These are phyloP conservation scores for Tolypocladium cylindrosporum DNA, from an alignment of 2,329 filamentous ascomycete genomes.

Conservation along the genomic window DNA sequence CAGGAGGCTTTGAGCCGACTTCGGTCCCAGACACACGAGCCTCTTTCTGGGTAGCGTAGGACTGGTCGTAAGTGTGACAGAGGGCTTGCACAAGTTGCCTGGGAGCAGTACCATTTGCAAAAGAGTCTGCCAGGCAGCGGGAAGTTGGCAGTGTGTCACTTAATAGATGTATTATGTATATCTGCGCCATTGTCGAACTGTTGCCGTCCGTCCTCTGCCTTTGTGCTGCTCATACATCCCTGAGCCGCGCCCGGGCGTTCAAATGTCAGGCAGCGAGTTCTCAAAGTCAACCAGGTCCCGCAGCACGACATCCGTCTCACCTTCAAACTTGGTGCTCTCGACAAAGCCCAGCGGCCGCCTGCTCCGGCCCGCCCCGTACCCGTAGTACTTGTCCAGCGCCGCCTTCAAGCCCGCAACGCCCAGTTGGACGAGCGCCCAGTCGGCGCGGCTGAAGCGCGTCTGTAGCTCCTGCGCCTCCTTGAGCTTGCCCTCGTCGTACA, in stretches of 20 bases:
- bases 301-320: conserved; percentile 9
- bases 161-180: neutral
- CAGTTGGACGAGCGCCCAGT: conserved; percentile 18
- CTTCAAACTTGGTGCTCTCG: conserved; percentile 11
- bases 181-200: neutral
- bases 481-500: conserved; percentile 22
- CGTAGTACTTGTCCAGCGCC: conserved; percentile 2
- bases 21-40: too few relatives aligned
- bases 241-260: neutral
- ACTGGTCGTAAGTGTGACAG: too few relatives aligned
- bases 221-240: neutral
- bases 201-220: neutral
- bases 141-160: neutral
- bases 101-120: neutral
- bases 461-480: conserved; percentile 25
- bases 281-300: conserved; percentile 11
- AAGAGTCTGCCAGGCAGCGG: neutral
- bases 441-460: conserved; percentile 16
- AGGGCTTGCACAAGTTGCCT: neutral
- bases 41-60: too few relatives aligned
- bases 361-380: conserved; percentile 10
- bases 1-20: too few relatives aligned
- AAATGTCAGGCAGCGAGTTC: conserved; percentile 5
- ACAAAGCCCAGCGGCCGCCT: conserved; percentile 14
- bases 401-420: conserved; percentile 18